Conservation (phyloP, 2,329 filamentous ascomycete species). For the Colletotrichum lindemuthianum region DNA sequence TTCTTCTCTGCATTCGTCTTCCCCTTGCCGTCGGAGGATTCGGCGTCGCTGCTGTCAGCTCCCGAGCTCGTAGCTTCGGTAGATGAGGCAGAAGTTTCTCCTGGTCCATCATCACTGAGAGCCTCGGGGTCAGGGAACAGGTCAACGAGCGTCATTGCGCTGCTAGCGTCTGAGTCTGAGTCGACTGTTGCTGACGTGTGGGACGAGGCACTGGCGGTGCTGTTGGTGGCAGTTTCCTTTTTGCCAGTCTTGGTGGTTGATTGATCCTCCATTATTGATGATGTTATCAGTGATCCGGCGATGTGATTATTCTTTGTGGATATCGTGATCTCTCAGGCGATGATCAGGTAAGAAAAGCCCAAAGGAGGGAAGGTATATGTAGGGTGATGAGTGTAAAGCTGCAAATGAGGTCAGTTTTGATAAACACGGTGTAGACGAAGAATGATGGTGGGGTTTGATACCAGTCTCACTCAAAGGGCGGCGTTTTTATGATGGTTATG, state of each 20-base stretch:
- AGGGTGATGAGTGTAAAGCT: too few relatives aligned
- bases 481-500: too few relatives aligned
- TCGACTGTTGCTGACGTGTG: slow-evolving; percentile 8
- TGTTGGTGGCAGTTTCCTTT: not conserved
- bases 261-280: not conserved
- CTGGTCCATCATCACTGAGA: not conserved
- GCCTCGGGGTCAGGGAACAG: slow-evolving; percentile 1
- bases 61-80: slow-evolving; percentile 20
- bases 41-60: slow-evolving; percentile 3
- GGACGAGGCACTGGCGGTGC: slow-evolving; percentile 14
- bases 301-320: too few relatives aligned
- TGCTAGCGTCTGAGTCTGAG: slow-evolving; percentile 17
- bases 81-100: slow-evolving; percentile 16
- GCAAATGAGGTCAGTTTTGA: too few relatives aligned
- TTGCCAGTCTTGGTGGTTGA: slow-evolving; percentile 4
- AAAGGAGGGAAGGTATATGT: too few relatives aligned
- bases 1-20: not conserved
- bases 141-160: slow-evolving; percentile 23
- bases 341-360: too few relatives aligned
- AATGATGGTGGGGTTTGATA: too few relatives aligned
- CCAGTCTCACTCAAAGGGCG: too few relatives aligned
- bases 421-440: too few relatives aligned
- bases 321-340: too few relatives aligned
- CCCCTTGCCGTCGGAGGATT: slow-evolving; percentile 1
- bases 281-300: too few relatives aligned